Conservation (phyloP, 2,329 filamentous ascomycete genomes). For the Aureobasidium sp. region DNA sequence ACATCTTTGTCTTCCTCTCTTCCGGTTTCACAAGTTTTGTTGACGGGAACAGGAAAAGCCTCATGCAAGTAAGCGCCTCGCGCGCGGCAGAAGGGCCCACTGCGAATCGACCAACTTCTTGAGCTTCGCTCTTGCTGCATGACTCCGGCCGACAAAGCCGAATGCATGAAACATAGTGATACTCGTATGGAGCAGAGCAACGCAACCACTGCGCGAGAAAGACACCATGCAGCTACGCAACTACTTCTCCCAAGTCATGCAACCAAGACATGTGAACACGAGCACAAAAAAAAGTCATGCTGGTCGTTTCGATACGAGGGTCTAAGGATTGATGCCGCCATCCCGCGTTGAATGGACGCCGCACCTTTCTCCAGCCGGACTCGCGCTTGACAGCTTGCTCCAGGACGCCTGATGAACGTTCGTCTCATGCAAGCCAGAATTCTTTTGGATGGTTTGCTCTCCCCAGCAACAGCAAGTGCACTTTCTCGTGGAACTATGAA, state of each 20-base stretch:
- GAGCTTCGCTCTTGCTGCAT: not conserved
- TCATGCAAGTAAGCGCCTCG: constrained; percentile 2
- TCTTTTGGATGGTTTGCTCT: not conserved
- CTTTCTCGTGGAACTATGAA: not conserved
- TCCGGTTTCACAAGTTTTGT: not conserved
- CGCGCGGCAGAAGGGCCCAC: constrained; percentile 3
- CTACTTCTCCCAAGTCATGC: not conserved
- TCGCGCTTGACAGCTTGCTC: not conserved
- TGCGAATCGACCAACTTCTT: not conserved
- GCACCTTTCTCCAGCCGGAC: constrained; percentile 3
- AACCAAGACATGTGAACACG: not conserved
- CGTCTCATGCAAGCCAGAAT: not conserved
- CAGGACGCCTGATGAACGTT: not conserved
- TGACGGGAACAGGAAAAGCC: not conserved
- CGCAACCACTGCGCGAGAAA: not conserved
- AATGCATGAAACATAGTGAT: not conserved
- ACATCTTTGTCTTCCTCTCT: not conserved
- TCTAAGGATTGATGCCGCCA: not conserved
- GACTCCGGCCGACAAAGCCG: not conserved
- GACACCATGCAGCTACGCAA: not conserved
- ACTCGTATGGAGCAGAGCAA: not conserved
- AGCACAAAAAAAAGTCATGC: not conserved
- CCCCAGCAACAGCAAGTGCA: not conserved
- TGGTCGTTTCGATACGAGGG: not conserved
- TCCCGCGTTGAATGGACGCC: not conserved